Evolutionary conservation across 805 yeast species (phyloP), one percentile per base, ranked within the genome.

Genomic region (Candida arabinofermentans): DNA sequence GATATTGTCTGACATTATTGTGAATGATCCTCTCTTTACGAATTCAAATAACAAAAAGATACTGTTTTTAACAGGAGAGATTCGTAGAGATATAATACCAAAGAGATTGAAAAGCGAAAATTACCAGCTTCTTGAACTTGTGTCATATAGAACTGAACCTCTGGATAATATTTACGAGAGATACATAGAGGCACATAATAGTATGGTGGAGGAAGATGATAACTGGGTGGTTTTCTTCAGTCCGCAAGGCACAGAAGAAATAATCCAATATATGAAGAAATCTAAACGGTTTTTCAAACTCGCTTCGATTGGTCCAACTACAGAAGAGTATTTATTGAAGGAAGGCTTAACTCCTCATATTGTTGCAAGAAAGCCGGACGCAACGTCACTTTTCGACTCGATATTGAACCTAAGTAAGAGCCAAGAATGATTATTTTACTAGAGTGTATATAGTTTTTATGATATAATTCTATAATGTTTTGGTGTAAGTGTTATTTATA

Each of bases 221-320:
- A 67, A 67, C 41, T 88, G 96, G 96, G 65, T 89, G 5, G 83
- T 90, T 0, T 83, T 91, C 46, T 91, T 90, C 62, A 86, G 96
- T 48, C 95, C 96, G 0, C 95, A 93, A 52, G 96, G 96, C 0
- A 83, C 95, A 0, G 75, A 73, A 23, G 68, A 62, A 1, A 81
- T 89, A 10, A 75, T 86, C 4, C 62, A 72, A 8, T 70, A 71
- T 46, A 46, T 62, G 17, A 44, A 40, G 24, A 16, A 27, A 3
- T 32, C 41, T 2, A 16, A 39, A 4, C 35, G 43, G 3, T 42
- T 50, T 1, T 60, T 69, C 34, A 72, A 69, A 36, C 65, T 88
- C 13, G 96, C 95, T 0, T 80, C 90, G 3, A 91, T 91, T 43
- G 98, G 98, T 0, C 97, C 97, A 2, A 91, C 97, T 0, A 91